phyloP scores from a whole-genome alignment of 495 filamentous ascomycete genomes.

The Patellaria atrata region DNA sequence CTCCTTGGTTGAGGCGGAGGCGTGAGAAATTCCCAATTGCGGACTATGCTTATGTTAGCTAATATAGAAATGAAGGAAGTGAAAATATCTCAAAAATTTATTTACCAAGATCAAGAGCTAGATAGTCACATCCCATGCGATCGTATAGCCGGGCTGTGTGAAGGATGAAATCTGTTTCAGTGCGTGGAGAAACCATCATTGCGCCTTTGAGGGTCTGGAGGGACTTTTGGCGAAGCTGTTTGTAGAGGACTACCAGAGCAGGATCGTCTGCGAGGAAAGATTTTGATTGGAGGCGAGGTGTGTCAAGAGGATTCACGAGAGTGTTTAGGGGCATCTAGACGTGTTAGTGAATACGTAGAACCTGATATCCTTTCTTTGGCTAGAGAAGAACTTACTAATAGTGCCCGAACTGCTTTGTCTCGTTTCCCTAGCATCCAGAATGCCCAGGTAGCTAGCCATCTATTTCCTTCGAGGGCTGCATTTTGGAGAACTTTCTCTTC shows the following conservation, averaged over 20 bases:
- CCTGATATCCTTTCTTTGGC: background rate
- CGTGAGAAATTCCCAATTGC: slow-evolving; percentile 33
- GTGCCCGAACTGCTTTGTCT: slow-evolving; percentile 74
- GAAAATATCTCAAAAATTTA: background rate
- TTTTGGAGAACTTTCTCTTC: slow-evolving; percentile 65
- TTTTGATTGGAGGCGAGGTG: slow-evolving; percentile 52
- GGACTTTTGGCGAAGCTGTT: slow-evolving; percentile 72
- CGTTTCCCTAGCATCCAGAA: slow-evolving; percentile 80
- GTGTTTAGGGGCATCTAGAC: slow-evolving; percentile 59
- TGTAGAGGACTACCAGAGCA: slow-evolving; percentile 71
- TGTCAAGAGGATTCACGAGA: slow-evolving; percentile 44
- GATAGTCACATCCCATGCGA: slow-evolving; percentile 91
- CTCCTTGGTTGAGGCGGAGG: slow-evolving; percentile 26
- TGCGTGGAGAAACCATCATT: slow-evolving; percentile 59
- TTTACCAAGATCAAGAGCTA: slow-evolving; percentile 60
- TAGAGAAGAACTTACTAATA: slow-evolving; percentile 40
- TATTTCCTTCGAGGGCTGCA: slow-evolving; percentile 67
- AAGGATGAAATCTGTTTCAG: slow-evolving; percentile 81
- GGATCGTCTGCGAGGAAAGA: slow-evolving; percentile 84
- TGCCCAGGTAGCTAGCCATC: slow-evolving; percentile 92
- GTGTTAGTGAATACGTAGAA: background rate
- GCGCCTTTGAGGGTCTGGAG: slow-evolving; percentile 75
- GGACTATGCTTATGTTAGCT: slow-evolving; percentile 10
- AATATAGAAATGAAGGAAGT: background rate
- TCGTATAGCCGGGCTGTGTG: slow-evolving; percentile 81